Evolutionary conservation across 1,139 yeast genomes (phyloP).

Genomic region (Geotrichum restrictum): DNA sequence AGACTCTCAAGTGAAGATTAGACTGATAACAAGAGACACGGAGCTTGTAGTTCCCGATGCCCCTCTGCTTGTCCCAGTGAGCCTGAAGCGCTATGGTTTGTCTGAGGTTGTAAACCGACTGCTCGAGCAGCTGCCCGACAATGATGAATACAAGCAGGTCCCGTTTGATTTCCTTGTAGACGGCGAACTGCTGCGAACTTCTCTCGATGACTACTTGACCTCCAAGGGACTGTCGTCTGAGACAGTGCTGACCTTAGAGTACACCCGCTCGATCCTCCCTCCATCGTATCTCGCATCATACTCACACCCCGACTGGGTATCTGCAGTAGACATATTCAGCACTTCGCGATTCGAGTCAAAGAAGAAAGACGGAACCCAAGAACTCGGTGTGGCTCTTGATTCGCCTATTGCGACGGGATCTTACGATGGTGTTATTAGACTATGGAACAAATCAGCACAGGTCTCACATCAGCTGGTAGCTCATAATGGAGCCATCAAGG

Average conservation of each 20-base stretch:
- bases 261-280: constrained; percentile 87
- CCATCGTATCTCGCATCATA: constrained; percentile 87
- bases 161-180: constrained; percentile 93
- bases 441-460: constrained; percentile 81
- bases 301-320: constrained; percentile 94
- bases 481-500: constrained; percentile 79
- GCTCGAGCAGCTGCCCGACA: constrained; percentile 38
- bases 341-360: constrained; percentile 26
- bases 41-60: constrained; percentile 76
- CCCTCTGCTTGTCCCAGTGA: constrained; percentile 72
- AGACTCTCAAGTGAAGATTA: constrained; percentile 58
- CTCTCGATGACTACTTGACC: constrained; percentile 73
- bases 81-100: constrained; percentile 82
- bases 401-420: constrained; percentile 73
- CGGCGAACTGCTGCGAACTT: constrained; percentile 71
- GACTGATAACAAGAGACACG: constrained; percentile 80
- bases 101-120: constrained; percentile 93
- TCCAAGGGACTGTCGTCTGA: constrained; percentile 79
- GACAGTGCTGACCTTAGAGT: constrained; percentile 74
- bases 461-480: constrained; percentile 80
- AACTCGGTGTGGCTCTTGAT: constrained; percentile 29
- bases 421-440: constrained; percentile 89
- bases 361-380: constrained; percentile 23
- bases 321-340: constrained; percentile 57
- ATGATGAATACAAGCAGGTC: constrained; percentile 48